Base-by-base conservation (phyloP, 2,329 filamentous ascomycete genomes). In the Trichocomaceae sp. region DNA sequence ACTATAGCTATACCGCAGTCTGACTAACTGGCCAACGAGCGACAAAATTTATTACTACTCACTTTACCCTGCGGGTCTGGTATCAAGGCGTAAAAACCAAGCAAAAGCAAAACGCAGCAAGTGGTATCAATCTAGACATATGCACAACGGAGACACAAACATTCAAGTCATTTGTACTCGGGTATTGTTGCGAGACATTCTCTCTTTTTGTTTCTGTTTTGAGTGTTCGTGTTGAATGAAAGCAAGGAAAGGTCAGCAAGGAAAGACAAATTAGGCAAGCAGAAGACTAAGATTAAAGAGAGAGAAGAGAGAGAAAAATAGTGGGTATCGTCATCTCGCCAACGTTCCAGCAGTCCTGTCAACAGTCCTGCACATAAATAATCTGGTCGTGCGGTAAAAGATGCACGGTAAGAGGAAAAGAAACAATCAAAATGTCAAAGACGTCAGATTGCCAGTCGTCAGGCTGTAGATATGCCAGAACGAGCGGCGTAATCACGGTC, bases 101-200 rank as follows among this genome's bases (percentile, higher is more conserved):
- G 7, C 35, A 39, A 15, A 44, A 19, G 20, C 8, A 9, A 39
- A 53, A 47, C 45, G 51, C 51, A 53, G 39, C 39, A 53, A 53
- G 51, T 53, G 67, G 67, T 71, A 68, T 68, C 66, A 68, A 68
- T 68, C 66, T 68, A 68, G 51, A 26, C 37, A 53, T 4, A 47
- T 47, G 44, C 51, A 53, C 47, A 57, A 57, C 48, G 44, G 41
- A 57, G 47, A 42, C 26, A 47, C 39, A 62, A 63, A 62, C 63
- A 60, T 60, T 47, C 53, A 57, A 57, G 52, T 51, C 56, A 39
- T 45, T n/a, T 23, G 33, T 46, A 58, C 55, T 58, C 50, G 61
- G 59, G 60, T 60, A 62, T 62, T 58, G 62, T 66, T 65, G 66
- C 64, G 62, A 57, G 60, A 65, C 59, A 60, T 62, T n/a, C n/a